These are phyloP conservation scores for Fomitopsis pinicola DNA, from an alignment of 1,284 basidiomycete genomes.

Conservation along the genomic window DNA sequence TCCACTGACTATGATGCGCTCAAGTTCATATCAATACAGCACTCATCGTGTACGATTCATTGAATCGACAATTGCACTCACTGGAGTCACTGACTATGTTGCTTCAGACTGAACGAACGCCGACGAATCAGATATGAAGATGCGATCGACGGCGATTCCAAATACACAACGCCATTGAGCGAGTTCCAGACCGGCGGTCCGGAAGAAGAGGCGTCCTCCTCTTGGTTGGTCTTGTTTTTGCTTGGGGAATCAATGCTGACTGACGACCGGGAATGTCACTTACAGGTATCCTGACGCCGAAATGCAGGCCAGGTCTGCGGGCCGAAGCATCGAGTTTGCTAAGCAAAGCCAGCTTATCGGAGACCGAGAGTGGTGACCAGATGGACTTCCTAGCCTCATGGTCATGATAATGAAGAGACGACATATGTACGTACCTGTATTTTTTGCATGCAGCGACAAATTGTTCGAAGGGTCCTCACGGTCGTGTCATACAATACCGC, in stretches of 20 bases:
- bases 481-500: too few relatives aligned
- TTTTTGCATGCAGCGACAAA: too few relatives aligned
- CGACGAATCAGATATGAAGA: background rate
- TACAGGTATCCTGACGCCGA: too few relatives aligned
- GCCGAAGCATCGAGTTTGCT: background rate
- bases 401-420: too few relatives aligned
- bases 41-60: background rate
- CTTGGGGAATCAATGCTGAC: too few relatives aligned
- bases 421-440: too few relatives aligned
- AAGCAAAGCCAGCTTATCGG: background rate
- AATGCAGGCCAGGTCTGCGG: too few relatives aligned
- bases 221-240: background rate
- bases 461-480: too few relatives aligned
- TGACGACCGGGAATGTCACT: too few relatives aligned
- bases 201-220: background rate
- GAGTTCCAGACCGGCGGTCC: background rate
- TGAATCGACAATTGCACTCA: background rate
- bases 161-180: background rate
- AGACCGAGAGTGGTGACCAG: too few relatives aligned
- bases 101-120: background rate
- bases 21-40: background rate
- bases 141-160: background rate
- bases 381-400: too few relatives aligned
- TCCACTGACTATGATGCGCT: background rate
- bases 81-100: background rate